phyloP scores from a whole-genome alignment of 148 eudicot genomes.

The Limonium bicolor region DNA sequence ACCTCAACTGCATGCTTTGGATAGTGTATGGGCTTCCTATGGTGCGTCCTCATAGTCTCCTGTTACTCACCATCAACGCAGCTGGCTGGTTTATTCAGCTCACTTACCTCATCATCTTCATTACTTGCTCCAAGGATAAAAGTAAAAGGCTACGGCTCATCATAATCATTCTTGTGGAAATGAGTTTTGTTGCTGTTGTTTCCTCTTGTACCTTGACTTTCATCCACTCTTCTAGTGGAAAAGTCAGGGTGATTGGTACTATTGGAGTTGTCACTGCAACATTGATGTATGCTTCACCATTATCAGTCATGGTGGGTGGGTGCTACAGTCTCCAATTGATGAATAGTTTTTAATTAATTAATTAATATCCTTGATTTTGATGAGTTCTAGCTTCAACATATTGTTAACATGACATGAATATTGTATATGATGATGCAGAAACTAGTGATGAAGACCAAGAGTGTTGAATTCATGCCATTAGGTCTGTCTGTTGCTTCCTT shows the following conservation, averaged over 20 bases:
- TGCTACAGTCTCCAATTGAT: not conserved
- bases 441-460: conserved; percentile 24
- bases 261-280: conserved; percentile 35
- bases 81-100: conserved; percentile 50
- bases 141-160: conserved; percentile 27
- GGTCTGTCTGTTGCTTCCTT: conserved; percentile 29
- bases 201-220: conserved; percentile 28
- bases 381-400: not conserved
- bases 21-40: conserved; percentile 65
- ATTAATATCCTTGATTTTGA: not conserved
- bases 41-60: conserved; percentile 50
- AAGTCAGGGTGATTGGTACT: conserved; percentile 44
- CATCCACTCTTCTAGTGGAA: conserved; percentile 22
- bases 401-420: not conserved
- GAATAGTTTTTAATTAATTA: not conserved
- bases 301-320: conserved; percentile 52
- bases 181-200: conserved; percentile 17
- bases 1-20: conserved; percentile 73
- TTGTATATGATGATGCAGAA: conserved; percentile 13
- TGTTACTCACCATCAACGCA: conserved; percentile 51
- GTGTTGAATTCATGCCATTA: conserved; percentile 50
- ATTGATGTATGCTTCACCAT: conserved; percentile 74
- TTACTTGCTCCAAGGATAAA: conserved; percentile 22
- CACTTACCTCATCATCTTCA: conserved; percentile 32
- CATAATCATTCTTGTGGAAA: conserved; percentile 19